Conservation (phyloP, 345 rosid genomes). For the Streptanthus diversifolius region DNA sequence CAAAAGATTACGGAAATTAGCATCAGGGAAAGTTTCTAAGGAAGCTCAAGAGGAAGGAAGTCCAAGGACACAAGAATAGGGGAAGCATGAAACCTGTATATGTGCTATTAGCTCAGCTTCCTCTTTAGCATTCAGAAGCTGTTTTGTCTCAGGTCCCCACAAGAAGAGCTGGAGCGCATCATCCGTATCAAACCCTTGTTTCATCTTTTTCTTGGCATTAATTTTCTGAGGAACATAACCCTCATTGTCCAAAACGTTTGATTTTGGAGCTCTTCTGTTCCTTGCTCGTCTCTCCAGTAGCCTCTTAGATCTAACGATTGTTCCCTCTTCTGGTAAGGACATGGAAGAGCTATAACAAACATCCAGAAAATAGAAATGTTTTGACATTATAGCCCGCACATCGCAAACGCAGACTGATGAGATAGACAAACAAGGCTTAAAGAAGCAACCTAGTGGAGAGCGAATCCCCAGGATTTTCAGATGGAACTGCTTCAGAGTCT, state of each 20-base stretch:
- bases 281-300: slow-evolving; percentile 56
- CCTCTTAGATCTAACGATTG: slow-evolving; percentile 58
- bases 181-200: slow-evolving; percentile 47
- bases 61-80: slow-evolving; percentile 1
- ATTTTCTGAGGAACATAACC: slow-evolving; percentile 37
- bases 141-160: slow-evolving; percentile 75
- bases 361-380: slow-evolving; percentile 27
- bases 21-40: not conserved
- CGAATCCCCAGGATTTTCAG: slow-evolving; percentile 32
- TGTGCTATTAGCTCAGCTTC: slow-evolving; percentile 64
- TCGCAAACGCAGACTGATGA: slow-evolving; percentile 11
- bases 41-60: not conserved
- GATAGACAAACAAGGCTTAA: not conserved
- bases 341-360: slow-evolving; percentile 37
- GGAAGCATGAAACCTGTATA: slow-evolving; percentile 54
- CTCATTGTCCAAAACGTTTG: slow-evolving; percentile 37
- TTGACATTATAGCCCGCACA: not conserved
- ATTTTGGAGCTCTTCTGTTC: slow-evolving; percentile 47
- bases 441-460: slow-evolving; percentile 54
- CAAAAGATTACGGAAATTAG: not conserved
- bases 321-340: slow-evolving; percentile 36
- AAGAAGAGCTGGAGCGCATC: slow-evolving; percentile 75
- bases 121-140: slow-evolving; percentile 67
- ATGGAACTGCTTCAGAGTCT: slow-evolving; percentile 27
- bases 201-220: slow-evolving; percentile 41